Conservation (phyloP, 2,329 filamentous ascomycete species). For the Plenodomus lindquistii region DNA sequence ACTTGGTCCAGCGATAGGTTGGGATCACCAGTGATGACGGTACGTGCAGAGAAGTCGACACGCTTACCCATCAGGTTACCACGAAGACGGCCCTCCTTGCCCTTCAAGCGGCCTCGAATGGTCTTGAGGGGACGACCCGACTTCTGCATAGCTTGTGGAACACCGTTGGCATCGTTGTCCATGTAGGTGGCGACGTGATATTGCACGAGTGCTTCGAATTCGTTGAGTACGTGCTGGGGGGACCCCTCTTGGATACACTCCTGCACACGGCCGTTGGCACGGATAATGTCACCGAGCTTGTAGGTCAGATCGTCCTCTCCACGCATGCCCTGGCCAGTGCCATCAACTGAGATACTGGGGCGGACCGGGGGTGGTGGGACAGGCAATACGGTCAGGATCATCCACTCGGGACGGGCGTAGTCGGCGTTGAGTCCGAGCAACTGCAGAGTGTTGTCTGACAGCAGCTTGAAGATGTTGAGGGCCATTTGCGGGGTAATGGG, state of each 20-base stretch:
- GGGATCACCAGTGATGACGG: slow-evolving; percentile 97
- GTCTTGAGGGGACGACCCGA: slow-evolving; percentile 96
- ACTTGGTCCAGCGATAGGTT: slow-evolving; percentile 97
- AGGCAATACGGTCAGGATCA: slow-evolving; percentile 92
- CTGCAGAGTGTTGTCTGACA: slow-evolving; percentile 77
- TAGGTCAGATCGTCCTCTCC: slow-evolving; percentile 99
- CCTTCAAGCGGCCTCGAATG: slow-evolving; percentile 95
- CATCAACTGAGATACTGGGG: slow-evolving; percentile 96
- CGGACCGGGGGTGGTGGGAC: slow-evolving; percentile 95
- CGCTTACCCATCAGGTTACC: slow-evolving; percentile 98
- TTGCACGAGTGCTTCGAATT: slow-evolving; percentile 90
- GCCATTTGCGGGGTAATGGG: slow-evolving; percentile 82
- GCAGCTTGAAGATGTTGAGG: slow-evolving; percentile 82
- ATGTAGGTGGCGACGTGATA: slow-evolving; percentile 99
- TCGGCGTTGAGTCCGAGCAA: slow-evolving; percentile 92
- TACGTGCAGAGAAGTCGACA: slow-evolving; percentile 98
- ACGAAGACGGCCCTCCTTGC: slow-evolving; percentile 95
- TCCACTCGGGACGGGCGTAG: slow-evolving; percentile 97
- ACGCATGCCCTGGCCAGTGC: slow-evolving; percentile 86
- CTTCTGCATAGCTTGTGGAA: slow-evolving; percentile 94
- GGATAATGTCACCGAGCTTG: slow-evolving; percentile 97
- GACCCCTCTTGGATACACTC: slow-evolving; percentile 90
- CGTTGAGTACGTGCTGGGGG: slow-evolving; percentile 84
- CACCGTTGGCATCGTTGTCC: slow-evolving; percentile 98
- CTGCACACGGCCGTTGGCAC: slow-evolving; percentile 92